Percentiles rank a stretch among this genome's conserved stretches.
Evolutionary conservation across 768 basidiomycete species (phyloP).

Genomic region (Russula sp.): DNA sequence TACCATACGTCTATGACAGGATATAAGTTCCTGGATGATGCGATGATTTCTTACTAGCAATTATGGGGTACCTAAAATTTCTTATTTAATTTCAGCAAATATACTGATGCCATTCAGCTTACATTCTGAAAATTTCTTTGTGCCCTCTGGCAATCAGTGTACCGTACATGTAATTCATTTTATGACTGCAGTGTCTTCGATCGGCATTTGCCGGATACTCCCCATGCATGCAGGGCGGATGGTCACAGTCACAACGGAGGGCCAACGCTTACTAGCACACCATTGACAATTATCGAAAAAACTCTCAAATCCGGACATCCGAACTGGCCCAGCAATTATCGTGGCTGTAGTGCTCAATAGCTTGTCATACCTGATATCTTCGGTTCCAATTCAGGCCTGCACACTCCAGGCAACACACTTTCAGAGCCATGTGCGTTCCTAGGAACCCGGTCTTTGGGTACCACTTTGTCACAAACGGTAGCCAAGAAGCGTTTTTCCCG

Average conservation of each 20-base stretch:
- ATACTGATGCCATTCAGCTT: no score
- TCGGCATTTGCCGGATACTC: neutral
- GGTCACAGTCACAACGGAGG: neutral
- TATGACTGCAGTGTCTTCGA: no score
- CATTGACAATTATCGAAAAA: neutral
- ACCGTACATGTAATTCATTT: no score
- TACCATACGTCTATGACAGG: no score
- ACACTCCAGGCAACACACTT: neutral
- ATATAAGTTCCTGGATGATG: no score
- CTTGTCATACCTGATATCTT: neutral
- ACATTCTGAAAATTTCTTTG: no score
- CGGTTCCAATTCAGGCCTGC: neutral
- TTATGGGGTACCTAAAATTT: no score
- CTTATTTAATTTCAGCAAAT: no score
- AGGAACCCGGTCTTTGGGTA: slow-evolving; percentile 15
- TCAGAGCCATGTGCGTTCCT: neutral
- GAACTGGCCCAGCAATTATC: neutral
- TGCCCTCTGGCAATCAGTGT: no score
- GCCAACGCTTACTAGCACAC: no score
- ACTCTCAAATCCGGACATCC: neutral
- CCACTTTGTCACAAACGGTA: neutral
- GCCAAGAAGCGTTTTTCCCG: slow-evolving; percentile 1
- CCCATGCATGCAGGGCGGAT: no score
- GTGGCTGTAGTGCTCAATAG: neutral
- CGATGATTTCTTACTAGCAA: no score